phyloP scores from a whole-genome alignment of 345 rosid genomes.

The Lepidium sativum region DNA sequence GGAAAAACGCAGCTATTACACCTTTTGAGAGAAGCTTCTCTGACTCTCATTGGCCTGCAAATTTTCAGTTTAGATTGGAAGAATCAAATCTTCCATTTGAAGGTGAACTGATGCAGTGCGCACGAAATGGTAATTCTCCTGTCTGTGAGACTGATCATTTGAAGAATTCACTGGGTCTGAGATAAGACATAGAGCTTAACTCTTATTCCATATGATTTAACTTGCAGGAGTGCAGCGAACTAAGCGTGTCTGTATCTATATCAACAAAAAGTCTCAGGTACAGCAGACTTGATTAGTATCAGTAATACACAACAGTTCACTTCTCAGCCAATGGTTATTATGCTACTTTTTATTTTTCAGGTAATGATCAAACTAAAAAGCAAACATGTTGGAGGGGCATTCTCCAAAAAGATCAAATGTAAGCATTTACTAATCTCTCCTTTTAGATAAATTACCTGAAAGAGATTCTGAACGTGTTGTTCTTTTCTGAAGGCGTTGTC shows the following conservation, averaged over 20 bases:
- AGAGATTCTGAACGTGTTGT: conserved; percentile 2
- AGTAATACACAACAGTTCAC: not conserved
- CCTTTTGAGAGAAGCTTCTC: conserved; percentile 59
- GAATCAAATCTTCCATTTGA: conserved; percentile 24
- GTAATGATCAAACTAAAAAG: conserved; percentile 34
- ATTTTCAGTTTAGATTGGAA: conserved; percentile 23
- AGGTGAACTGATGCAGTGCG: conserved; percentile 27
- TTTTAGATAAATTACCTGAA: not conserved
- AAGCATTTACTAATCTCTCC: not conserved
- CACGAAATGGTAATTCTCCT: conserved; percentile 24
- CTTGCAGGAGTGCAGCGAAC: conserved; percentile 25
- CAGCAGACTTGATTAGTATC: conserved; percentile 5
- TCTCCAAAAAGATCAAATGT: conserved; percentile 33
- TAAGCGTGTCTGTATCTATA: conserved; percentile 25
- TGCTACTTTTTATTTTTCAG: conserved; percentile 15
- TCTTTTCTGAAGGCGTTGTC: conserved; percentile 46
- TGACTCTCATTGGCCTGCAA: conserved; percentile 38
- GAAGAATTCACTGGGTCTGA: not conserved
- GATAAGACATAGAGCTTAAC: conserved; percentile 2
- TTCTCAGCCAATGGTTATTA: conserved; percentile 5
- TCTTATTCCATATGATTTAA: not conserved
- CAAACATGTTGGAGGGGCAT: conserved; percentile 34
- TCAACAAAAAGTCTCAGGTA: conserved; percentile 32
- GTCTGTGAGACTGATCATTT: not conserved
- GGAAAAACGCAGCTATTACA: conserved; percentile 74